A percentile compares a stretch with the other conserved stretches of the same genome.
Evolutionary conservation across 257 asterid genomes (phyloP).

Genomic region (Echites panduratus): DNA sequence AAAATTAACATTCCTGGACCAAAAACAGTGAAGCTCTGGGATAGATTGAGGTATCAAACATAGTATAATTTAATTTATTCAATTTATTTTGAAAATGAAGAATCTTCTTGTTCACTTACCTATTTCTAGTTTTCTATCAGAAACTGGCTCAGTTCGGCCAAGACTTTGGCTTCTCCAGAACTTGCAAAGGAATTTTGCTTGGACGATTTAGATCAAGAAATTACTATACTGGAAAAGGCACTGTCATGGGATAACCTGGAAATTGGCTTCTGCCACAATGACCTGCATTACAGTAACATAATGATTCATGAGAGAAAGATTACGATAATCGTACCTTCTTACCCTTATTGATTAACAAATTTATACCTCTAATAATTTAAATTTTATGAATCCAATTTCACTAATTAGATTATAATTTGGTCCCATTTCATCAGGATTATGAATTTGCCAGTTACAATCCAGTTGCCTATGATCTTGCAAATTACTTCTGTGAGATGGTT

Average conservation of each 20-base stretch:
- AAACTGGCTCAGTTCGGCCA: slow-evolving; percentile 73
- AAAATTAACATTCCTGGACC: slow-evolving; percentile 64
- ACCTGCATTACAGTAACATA: slow-evolving; percentile 89
- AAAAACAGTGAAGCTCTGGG: slow-evolving; percentile 55
- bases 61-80: not conserved
- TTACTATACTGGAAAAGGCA: slow-evolving; percentile 44
- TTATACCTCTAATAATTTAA: no score
- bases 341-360: not conserved
- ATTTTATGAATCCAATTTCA: no score
- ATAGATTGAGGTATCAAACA: slow-evolving; percentile 60
- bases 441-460: slow-evolving; percentile 88
- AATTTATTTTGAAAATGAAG: not conserved
- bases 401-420: not conserved
- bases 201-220: slow-evolving; percentile 50
- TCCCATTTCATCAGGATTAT: slow-evolving; percentile 52
- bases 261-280: slow-evolving; percentile 89
- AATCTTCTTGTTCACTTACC: slow-evolving; percentile 2
- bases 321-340: slow-evolving; percentile 60
- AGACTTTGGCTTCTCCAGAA: slow-evolving; percentile 45
- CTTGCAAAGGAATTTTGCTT: slow-evolving; percentile 41
- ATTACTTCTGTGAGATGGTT: slow-evolving; percentile 94
- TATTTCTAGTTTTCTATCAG: slow-evolving; percentile 35
- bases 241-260: slow-evolving; percentile 37
- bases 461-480: slow-evolving; percentile 78
- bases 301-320: slow-evolving; percentile 68